Evolutionary conservation across 106 monocot species (phyloP).

Genomic region (Dioscorea zingiberensis): DNA sequence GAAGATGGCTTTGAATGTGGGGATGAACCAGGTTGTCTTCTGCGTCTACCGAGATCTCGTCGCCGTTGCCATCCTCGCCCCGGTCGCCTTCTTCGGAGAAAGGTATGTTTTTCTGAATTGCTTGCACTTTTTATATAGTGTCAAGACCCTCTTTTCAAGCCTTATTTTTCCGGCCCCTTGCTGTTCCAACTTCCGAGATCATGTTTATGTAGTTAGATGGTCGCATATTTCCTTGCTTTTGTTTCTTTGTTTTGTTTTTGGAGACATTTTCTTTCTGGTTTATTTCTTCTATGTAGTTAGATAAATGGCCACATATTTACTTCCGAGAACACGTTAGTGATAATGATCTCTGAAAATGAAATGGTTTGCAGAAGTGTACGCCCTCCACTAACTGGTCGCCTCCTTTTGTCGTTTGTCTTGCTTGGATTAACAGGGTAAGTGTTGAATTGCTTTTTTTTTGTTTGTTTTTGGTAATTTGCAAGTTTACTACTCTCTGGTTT

Average conservation of each 20-base stretch:
- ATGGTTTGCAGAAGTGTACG: conserved; percentile 37
- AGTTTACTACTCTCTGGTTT: too few species aligned
- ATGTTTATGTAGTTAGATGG: too few species aligned
- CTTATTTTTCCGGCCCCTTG: background rate
- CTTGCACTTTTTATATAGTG: too few species aligned
- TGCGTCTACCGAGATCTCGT: conserved; percentile 51
- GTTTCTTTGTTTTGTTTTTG: background rate
- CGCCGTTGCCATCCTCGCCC: conserved; percentile 39
- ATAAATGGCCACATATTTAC: too few species aligned
- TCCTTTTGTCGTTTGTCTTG: conserved; percentile 57
- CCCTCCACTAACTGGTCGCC: conserved; percentile 40
- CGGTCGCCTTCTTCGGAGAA: conserved; percentile 39
- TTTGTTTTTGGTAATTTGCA: too few species aligned
- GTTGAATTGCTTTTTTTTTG: background rate
- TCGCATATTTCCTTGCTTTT: background rate
- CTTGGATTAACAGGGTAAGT: conserved; percentile 84
- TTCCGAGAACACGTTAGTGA: background rate
- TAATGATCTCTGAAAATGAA: too few species aligned
- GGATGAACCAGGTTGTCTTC: conserved; percentile 66
- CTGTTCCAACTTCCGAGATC: too few species aligned
- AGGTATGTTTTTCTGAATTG: conserved; percentile 1
- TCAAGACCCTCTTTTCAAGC: background rate
- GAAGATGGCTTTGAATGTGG: conserved; percentile 50
- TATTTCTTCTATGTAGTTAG: too few species aligned
- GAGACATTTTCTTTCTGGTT: too few species aligned